phyloP scores from a whole-genome alignment of 2,329 filamentous ascomycete species.

The Fusarium veterinarium region DNA sequence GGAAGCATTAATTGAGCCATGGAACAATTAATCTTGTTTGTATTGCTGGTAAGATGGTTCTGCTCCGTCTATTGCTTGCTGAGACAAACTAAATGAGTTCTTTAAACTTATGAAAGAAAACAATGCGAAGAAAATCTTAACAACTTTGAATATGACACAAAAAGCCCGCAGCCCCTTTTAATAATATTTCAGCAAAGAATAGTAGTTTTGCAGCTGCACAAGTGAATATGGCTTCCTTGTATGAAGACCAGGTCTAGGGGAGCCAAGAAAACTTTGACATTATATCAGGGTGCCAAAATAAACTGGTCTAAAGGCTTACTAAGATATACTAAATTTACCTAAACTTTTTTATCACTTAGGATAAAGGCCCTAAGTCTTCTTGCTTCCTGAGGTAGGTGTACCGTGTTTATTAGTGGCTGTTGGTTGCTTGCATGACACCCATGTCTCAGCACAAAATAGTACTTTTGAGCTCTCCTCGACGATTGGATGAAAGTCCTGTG shows the following conservation, averaged over 20 bases:
- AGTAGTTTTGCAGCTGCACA: not conserved
- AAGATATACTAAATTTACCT: rapidly evolving
- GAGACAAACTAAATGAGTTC: rapidly evolving
- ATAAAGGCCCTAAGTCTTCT: rapidly evolving
- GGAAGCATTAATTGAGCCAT: not conserved
- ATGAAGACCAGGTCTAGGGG: rapidly evolving
- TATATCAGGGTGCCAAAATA: not conserved
- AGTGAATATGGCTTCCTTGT: not conserved
- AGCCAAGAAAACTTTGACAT: not conserved
- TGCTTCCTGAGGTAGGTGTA: not conserved
- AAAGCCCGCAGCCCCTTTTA: no score
- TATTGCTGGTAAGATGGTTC: rapidly evolving
- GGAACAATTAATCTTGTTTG: not conserved
- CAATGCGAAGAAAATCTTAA: rapidly evolving
- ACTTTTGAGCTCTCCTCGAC: not conserved
- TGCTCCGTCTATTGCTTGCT: not conserved
- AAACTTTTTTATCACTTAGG: rapidly evolving
- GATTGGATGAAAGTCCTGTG: not conserved
- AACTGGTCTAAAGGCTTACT: rapidly evolving
- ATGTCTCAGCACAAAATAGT: not conserved
- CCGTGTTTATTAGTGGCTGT: not conserved
- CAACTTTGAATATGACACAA: rapidly evolving
- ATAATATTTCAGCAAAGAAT: rapidly evolving
- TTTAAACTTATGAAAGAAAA: rapidly evolving
- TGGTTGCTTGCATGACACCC: not conserved